phyloP scores from a whole-genome alignment of 441 rosid species.

The Populus tomentosa region DNA sequence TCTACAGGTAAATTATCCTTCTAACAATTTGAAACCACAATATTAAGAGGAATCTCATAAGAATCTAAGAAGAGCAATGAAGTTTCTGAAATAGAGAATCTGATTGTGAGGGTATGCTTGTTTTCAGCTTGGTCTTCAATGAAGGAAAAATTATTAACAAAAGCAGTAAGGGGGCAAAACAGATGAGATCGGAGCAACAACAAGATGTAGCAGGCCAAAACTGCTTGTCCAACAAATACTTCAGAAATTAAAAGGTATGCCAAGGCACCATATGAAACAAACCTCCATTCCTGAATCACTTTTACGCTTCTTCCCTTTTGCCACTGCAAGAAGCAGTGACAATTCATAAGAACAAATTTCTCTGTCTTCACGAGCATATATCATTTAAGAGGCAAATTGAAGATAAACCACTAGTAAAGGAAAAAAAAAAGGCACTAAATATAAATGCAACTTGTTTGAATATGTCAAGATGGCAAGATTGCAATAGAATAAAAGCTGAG shows the following conservation, averaged over 20 bases:
- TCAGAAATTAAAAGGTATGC: background rate
- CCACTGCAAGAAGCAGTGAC: slow-evolving; percentile 45
- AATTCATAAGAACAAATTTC: slow-evolving; percentile 6
- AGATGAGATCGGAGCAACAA: background rate
- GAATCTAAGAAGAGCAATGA: slow-evolving; percentile 1
- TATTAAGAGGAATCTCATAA: background rate
- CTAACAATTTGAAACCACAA: slow-evolving; percentile 35
- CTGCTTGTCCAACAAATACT: background rate
- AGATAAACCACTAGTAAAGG: background rate
- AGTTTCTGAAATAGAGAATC: slow-evolving; percentile 10
- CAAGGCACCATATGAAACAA: slow-evolving; percentile 23
- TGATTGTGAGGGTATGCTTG: background rate
- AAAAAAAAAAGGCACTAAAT: background rate
- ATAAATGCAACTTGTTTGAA: background rate
- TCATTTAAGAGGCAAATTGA: background rate
- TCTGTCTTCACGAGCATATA: background rate
- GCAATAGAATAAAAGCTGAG: background rate
- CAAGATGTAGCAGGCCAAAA: background rate
- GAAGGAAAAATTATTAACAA: background rate
- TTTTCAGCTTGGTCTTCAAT: background rate
- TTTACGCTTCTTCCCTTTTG: slow-evolving; percentile 88
- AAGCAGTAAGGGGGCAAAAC: background rate
- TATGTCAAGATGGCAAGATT: background rate
- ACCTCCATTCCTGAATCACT: slow-evolving; percentile 79
- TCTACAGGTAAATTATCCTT: slow-evolving; percentile 58